Conservation (phyloP, 495 filamentous ascomycete genomes). For the Glarea lozoyensis region DNA sequence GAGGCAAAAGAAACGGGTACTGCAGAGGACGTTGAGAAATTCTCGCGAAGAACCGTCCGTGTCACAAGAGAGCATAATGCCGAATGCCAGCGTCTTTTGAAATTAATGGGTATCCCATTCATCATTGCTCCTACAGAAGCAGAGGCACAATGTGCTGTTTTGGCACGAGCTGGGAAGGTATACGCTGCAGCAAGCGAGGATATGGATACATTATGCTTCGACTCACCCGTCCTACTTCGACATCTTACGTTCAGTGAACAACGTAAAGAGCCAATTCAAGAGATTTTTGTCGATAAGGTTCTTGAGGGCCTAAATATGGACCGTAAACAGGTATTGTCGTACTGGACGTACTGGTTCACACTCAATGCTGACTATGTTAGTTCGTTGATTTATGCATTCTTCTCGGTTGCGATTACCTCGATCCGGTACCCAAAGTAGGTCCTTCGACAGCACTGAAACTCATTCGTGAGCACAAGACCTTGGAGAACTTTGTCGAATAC, state of each 20-base stretch:
- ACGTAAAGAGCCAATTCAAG: slow-evolving; percentile 93
- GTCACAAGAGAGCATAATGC: slow-evolving; percentile 95
- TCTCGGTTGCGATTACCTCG: slow-evolving; percentile 94
- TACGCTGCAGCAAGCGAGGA: slow-evolving; percentile 96
- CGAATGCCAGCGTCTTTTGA: slow-evolving; percentile 84
- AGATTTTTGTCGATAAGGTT: slow-evolving; percentile 79
- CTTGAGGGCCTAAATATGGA: slow-evolving; percentile 84
- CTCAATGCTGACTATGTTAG: slow-evolving; percentile 29
- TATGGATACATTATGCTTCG: slow-evolving; percentile 98
- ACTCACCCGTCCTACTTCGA: slow-evolving; percentile 80
- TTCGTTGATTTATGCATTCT: slow-evolving; percentile 98
- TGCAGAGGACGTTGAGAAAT: slow-evolving; percentile 95
- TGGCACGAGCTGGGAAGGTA: slow-evolving; percentile 89
- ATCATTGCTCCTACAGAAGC: slow-evolving; percentile 94
- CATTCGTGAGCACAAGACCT: slow-evolving; percentile 78
- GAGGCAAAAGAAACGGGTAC: slow-evolving; percentile 97
- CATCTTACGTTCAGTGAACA: slow-evolving; percentile 97
- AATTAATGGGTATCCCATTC: slow-evolving; percentile 92
- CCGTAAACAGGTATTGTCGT: slow-evolving; percentile 52
- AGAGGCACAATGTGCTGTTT: slow-evolving; percentile 88
- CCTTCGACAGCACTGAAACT: slow-evolving; percentile 85
- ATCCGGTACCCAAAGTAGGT: slow-evolving; percentile 89
- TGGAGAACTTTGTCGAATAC: slow-evolving; percentile 77
- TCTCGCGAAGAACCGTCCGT: slow-evolving; percentile 85
- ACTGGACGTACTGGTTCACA: neutral